A percentile compares a stretch with the other conserved stretches of the same genome.
Evolutionary conservation across 768 basidiomycete genomes (phyloP).

Genomic region (Kondoa subrosea): DNA sequence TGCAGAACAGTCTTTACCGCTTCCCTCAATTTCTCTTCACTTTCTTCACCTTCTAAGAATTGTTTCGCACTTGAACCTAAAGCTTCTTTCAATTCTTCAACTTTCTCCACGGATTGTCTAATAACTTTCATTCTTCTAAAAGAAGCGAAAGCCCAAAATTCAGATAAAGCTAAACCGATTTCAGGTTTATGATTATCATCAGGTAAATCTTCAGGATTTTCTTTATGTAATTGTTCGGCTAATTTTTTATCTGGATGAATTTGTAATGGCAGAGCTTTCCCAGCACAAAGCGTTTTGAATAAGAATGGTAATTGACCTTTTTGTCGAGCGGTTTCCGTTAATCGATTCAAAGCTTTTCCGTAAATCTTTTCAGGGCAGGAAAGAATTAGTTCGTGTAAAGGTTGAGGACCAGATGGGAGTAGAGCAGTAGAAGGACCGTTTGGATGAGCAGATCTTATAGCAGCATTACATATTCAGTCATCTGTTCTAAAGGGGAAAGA

Average conservation of each 20-base stretch:
- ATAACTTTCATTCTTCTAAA: not conserved
- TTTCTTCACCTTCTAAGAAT: not conserved
- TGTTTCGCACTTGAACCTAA: not conserved
- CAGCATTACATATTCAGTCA: not conserved
- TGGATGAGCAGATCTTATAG: not conserved
- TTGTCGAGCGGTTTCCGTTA: not conserved
- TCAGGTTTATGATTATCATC: conserved; percentile 31
- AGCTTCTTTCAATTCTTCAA: not conserved
- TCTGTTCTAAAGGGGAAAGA: not conserved
- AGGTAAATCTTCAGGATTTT: conserved; percentile 25
- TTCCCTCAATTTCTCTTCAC: not conserved
- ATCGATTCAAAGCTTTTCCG: not conserved
- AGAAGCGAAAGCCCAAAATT: conserved; percentile 1
- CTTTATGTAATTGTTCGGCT: conserved; percentile 26
- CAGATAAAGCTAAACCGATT: conserved; percentile 15
- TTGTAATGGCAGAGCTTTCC: conserved; percentile 28
- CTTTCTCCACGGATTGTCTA: not conserved
- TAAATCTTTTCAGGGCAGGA: not conserved
- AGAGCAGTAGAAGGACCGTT: conserved; percentile 2
- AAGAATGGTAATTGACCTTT: conserved; percentile 2
- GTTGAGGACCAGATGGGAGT: not conserved
- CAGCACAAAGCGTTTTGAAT: conserved; percentile 6
- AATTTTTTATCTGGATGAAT: conserved; percentile 30
- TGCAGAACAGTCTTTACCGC: not conserved
- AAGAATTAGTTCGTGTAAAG: not conserved